Evolutionary conservation across 1,139 yeast species (phyloP), one percentile per base, ranked within the genome.

Genomic region (Yamadazyma spencermartinsiae): DNA sequence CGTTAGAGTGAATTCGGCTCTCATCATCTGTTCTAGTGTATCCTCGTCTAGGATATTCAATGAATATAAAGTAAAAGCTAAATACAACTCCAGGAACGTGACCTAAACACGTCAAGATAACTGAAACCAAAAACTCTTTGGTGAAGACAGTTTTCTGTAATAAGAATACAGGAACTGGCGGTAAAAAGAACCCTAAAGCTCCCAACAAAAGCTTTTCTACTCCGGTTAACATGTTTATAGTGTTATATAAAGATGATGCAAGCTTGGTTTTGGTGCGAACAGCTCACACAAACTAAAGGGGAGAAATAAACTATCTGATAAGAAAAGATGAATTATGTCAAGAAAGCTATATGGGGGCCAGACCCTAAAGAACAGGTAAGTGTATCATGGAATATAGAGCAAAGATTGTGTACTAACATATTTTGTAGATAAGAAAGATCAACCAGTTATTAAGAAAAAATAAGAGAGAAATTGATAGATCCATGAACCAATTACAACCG

Each of bases 291-390:
- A 56, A 95, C 96, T 29, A 36, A 76, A 58, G 21, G 11, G 11
- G 26, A 23, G 12, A 23, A 23, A 11, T 4, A 23, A 12, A 12
- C 12, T 23, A 23, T 8, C 5, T 12, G 26, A 23, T 23, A 23
- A 23, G 26, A 23, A 16, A 42, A 33, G 38, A 84, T 85, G 92
- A 87, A 85, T 50, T 80, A 68, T 54, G 63, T 90, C 33, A 89
- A 87, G 65, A 81, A 82, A 57, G 86, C 90, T 8, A 81, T 90
- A 37, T 90, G 94, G 82, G 98, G 98, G 1, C 96, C 96, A 0
- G 96, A 89, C 59, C 96, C 97, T 33, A 83, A 83, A 54, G 98
- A 92, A 55, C 97, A 88, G 53, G 80, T 74, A 64, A 37, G 79
- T 63, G 17, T 5, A 12, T 32, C 21, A 26, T 35, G 14, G 17